phyloP scores from a whole-genome alignment of 768 basidiomycete genomes.

The Hydnomerulius pinastri region DNA sequence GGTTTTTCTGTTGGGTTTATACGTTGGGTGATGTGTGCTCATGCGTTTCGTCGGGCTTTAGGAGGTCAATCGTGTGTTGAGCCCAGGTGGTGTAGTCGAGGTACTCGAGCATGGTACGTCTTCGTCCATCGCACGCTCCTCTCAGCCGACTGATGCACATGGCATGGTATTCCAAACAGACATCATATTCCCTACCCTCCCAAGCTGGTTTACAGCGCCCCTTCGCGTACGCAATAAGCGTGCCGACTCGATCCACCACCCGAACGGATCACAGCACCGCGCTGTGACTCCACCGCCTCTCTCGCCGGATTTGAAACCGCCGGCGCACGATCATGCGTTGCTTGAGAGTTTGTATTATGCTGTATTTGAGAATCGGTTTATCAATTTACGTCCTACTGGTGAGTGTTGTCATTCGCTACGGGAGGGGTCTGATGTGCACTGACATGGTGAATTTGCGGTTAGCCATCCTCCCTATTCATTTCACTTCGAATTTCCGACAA shows the following conservation, averaged over 20 bases:
- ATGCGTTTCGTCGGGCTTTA: slow-evolving; percentile 28
- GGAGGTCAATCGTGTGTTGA: slow-evolving; percentile 73
- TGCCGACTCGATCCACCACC: slow-evolving; percentile 50
- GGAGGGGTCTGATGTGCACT: neutral
- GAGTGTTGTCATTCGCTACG: slow-evolving; percentile 18
- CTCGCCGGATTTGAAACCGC: slow-evolving; percentile 36
- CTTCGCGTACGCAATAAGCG: slow-evolving; percentile 55
- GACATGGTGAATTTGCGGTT: slow-evolving; percentile 11
- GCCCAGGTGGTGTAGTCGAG: slow-evolving; percentile 71
- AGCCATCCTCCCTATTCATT: slow-evolving; percentile 71
- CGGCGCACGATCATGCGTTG: slow-evolving; percentile 66
- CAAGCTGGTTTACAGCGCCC: slow-evolving; percentile 76
- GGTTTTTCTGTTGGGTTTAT: neutral
- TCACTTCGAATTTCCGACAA: slow-evolving; percentile 71
- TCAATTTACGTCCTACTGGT: slow-evolving; percentile 72
- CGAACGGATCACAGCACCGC: slow-evolving; percentile 45
- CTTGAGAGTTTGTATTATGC: slow-evolving; percentile 67
- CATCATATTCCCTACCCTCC: slow-evolving; percentile 72
- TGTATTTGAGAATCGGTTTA: slow-evolving; percentile 70
- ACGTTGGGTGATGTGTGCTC: neutral
- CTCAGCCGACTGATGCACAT: too few species aligned
- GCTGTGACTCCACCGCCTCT: slow-evolving; percentile 30
- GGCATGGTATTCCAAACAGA: slow-evolving; percentile 45
- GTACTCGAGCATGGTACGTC: slow-evolving; percentile 69
- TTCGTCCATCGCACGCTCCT: neutral